Evolutionary conservation across 2,329 filamentous ascomycete genomes (phyloP), one percentile per base, ranked within the genome.

Genomic region (Lithohypha guttulata): DNA sequence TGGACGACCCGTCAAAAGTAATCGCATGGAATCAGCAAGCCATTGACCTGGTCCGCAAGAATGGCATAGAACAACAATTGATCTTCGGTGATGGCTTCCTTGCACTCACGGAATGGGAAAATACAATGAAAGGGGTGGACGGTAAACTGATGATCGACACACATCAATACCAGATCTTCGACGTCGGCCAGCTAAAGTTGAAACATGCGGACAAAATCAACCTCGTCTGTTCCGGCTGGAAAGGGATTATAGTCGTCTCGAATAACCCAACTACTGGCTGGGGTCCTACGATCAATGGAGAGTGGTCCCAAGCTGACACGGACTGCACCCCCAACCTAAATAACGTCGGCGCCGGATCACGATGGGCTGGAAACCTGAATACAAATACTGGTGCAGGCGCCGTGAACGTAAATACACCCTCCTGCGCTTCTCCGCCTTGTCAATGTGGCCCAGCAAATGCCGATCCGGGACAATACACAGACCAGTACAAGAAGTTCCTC

Each of bases 131-230:
- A 50, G 69, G 71, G 15, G 73, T 82, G 55, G 69, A 79, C 32
- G 73, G 79, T 47, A 55, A 59, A 15, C 68, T 96, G 48, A 74
- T 93, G 13, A 75, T 98, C n/a, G 91, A 98, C 61, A 91, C 93
- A 25, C 91, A 98, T 63, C 89, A 96, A 61, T 98, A 98, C 60
- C 84, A 93, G 55, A 95, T 95, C 60, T 98, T 98, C 72, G 95
- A 98, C 69, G 75, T 76, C 26, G 78, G 81, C 49, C 84, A 93
- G 60, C 81, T 98, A 55, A 73, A 76, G 33, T 79, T 81, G 55
- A 79, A 79, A 41, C 91, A 96, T 64, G 71, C 79, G 40, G 72
- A 79, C 49, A 95, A 95, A 64, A 71, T 96, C 42, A 69, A 81
- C 44, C 93, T 93, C 56, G 85, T 89, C 3, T 98, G 91, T 64